These are phyloP conservation scores for Fusarium graminum DNA, from an alignment of 2,329 filamentous ascomycete species.

Conservation along the genomic window DNA sequence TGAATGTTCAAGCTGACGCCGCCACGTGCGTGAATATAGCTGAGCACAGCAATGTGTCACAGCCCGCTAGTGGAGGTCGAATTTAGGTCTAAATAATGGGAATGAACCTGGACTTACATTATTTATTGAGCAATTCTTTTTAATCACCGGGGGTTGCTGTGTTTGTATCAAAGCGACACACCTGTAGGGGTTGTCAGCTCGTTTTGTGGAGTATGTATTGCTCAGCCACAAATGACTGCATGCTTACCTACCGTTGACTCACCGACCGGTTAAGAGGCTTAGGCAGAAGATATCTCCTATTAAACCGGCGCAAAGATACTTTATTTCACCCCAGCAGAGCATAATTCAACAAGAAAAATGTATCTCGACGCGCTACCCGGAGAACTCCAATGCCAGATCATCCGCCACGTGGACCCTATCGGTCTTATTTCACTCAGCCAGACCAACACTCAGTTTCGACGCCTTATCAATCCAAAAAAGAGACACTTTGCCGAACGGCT, in stretches of 20 bases:
- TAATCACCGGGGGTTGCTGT: no score
- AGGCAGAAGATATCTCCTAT: no score
- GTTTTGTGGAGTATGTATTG: not conserved
- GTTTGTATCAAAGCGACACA: not conserved
- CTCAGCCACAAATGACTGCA: not conserved
- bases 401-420: constrained; percentile 35
- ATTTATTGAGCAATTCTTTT: no score
- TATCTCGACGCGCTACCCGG: constrained; percentile 7
- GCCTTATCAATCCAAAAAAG: constrained; percentile 20
- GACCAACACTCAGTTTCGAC: constrained; percentile 20
- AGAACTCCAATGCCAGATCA: constrained; percentile 34
- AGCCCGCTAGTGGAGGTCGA: no score
- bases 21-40: not conserved
- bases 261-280: not conserved
- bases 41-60: no score
- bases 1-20: not conserved
- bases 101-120: no score
- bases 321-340: no score
- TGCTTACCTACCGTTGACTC: not conserved
- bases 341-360: not conserved
- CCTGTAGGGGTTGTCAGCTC: not conserved
- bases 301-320: no score
- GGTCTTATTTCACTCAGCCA: constrained; percentile 33
- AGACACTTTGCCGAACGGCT: constrained; percentile 26
- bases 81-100: no score